A percentile compares a stretch with the other conserved stretches of the same genome.
These are phyloP conservation scores for Verticillium nubilum DNA, from an alignment of 2,329 filamentous ascomycete genomes.

Conservation along the genomic window DNA sequence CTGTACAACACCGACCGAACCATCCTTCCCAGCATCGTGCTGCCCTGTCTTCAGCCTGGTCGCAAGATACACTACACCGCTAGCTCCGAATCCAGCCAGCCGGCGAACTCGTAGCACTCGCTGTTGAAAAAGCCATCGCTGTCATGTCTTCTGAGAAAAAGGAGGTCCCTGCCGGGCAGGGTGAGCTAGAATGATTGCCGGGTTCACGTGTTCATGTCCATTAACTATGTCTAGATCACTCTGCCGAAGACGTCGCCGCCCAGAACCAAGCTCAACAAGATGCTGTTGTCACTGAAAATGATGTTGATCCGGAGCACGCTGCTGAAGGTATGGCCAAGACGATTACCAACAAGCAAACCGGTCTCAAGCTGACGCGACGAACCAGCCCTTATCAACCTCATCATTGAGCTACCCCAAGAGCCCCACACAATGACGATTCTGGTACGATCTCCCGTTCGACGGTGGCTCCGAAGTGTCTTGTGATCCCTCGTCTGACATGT, in stretches of 20 bases:
- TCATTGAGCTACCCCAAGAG: slow-evolving; percentile 75
- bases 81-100: not conserved
- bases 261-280: slow-evolving; percentile 8
- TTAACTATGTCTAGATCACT: not conserved
- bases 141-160: not conserved
- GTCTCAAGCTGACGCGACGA: not conserved
- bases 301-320: slow-evolving; percentile 16
- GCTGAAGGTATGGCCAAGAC: slow-evolving; percentile 21
- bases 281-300: slow-evolving; percentile 1
- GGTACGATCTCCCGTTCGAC: slow-evolving; percentile 47
- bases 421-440: slow-evolving; percentile 78
- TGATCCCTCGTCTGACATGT: slow-evolving; percentile 4
- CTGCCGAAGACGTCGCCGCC: not conserved
- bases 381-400: slow-evolving; percentile 54
- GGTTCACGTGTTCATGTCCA: not conserved
- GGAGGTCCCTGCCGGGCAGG: not conserved
- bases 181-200: not conserved
- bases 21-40: not conserved
- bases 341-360: not conserved
- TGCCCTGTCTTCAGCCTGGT: not conserved
- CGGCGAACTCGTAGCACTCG: not conserved
- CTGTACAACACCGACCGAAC: not conserved
- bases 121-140: not conserved
- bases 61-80: not conserved
- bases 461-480: not conserved